Conservation (phyloP, 139 green algal genomes). For the Zygnema cylindricum region DNA sequence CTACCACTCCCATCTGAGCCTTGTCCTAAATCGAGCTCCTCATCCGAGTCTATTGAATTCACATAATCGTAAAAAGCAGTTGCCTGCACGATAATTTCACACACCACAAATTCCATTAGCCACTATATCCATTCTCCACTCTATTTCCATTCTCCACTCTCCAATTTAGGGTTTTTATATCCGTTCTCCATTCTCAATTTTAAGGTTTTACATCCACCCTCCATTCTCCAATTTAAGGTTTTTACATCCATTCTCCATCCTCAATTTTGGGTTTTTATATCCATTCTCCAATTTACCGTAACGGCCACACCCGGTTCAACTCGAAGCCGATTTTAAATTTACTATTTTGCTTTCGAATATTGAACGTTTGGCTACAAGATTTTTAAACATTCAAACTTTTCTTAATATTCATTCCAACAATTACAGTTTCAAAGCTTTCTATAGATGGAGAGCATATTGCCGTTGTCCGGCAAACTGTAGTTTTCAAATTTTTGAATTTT, state of each 20-base stretch:
- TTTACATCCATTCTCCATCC: background rate
- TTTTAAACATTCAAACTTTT: too few species aligned
- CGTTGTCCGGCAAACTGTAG: too few species aligned
- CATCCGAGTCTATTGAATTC: constrained; percentile 49
- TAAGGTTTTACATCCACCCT: background rate
- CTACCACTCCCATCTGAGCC: background rate
- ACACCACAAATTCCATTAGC: background rate
- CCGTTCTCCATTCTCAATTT: background rate
- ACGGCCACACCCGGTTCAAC: too few species aligned
- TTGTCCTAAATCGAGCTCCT: constrained; percentile 39
- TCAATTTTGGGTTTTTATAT: too few species aligned
- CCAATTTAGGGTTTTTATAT: background rate
- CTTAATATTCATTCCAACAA: too few species aligned
- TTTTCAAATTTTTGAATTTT: too few species aligned
- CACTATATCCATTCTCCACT: background rate
- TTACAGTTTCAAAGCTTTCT: too few species aligned
- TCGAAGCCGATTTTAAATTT: too few species aligned
- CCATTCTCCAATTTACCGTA: background rate
- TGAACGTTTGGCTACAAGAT: too few species aligned
- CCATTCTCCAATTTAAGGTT: background rate
- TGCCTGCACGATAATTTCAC: constrained; percentile 45
- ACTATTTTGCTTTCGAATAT: too few species aligned
- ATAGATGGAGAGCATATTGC: too few species aligned
- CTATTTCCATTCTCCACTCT: background rate
- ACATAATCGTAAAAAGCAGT: constrained; percentile 58